Percentiles rank a stretch among this genome's conserved stretches.
phyloP scores from a whole-genome alignment of 371 early-diverging fungal species.

The Thermomucor indicae-seudaticae region DNA sequence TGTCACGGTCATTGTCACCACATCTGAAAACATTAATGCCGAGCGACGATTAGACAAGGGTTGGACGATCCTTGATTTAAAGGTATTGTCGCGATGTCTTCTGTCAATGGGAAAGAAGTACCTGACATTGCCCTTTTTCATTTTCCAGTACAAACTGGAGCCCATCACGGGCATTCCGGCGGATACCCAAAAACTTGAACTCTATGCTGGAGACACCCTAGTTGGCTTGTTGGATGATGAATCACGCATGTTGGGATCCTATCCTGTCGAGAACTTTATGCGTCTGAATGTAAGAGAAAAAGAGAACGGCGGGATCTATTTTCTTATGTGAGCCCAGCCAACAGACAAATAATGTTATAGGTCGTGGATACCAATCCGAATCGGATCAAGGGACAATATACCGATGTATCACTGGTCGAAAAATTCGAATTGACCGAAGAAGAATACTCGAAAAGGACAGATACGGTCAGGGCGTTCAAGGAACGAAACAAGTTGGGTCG shows the following conservation, averaged over 20 bases:
- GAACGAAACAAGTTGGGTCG: constrained; percentile 86
- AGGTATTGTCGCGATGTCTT: constrained; percentile 40
- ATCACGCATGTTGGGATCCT: constrained; percentile 77
- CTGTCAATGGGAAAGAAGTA: neutral
- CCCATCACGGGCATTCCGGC: constrained; percentile 90
- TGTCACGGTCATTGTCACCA: constrained; percentile 72
- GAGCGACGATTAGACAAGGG: constrained; percentile 82
- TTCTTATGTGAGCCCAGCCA: neutral
- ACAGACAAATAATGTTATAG: constrained; percentile 18
- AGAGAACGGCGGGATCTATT: too few species aligned
- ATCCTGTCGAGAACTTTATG: constrained; percentile 82
- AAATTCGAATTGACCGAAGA: constrained; percentile 89
- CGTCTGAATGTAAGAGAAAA: constrained; percentile 50
- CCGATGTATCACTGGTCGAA: constrained; percentile 84
- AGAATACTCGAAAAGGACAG: constrained; percentile 78
- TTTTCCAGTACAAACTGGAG: constrained; percentile 69
- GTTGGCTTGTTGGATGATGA: constrained; percentile 68
- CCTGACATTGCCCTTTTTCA: neutral
- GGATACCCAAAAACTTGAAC: constrained; percentile 58
- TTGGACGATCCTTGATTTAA: constrained; percentile 66
- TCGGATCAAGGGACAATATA: constrained; percentile 67
- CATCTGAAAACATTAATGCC: constrained; percentile 57
- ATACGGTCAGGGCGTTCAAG: constrained; percentile 88
- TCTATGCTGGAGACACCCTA: constrained; percentile 55
- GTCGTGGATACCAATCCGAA: constrained; percentile 71